Percentiles rank a stretch among this genome's conserved stretches.
phyloP scores from a whole-genome alignment of 257 asterid species.

The Galeopsis tetrahit region DNA sequence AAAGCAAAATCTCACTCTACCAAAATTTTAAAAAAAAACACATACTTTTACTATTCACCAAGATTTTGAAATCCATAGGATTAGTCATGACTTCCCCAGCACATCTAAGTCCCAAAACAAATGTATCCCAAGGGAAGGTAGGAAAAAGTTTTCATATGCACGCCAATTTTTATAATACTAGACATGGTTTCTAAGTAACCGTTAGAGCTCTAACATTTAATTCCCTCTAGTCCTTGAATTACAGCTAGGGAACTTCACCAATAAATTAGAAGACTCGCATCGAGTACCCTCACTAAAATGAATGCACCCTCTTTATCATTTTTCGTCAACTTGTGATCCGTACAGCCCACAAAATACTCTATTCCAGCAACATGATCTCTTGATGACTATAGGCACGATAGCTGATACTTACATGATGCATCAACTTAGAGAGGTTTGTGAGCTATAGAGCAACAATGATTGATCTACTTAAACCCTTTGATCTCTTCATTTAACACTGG shows the following conservation, averaged over 20 bases:
- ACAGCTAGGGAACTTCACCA: slow-evolving; percentile 1
- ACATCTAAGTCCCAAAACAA: too few relatives aligned
- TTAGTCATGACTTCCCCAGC: too few relatives aligned
- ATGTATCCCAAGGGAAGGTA: not conserved
- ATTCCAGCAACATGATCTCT: not conserved
- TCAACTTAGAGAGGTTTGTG: not conserved
- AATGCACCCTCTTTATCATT: not conserved
- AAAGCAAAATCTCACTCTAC: too few relatives aligned
- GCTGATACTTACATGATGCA: slow-evolving; percentile 6
- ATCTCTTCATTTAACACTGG: not conserved
- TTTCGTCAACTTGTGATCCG: slow-evolving; percentile 2
- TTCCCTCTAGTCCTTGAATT: not conserved
- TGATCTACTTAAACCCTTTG: slow-evolving; percentile 1
- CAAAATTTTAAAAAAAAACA: too few relatives aligned
- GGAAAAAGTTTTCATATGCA: not conserved
- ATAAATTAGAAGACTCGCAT: not conserved
- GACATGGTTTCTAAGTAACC: not conserved
- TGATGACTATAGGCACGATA: slow-evolving; percentile 4
- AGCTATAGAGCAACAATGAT: not conserved
- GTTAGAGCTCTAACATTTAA: not conserved
- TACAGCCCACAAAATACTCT: not conserved
- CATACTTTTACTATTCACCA: too few relatives aligned
- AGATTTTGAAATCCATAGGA: too few relatives aligned
- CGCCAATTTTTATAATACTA: not conserved
- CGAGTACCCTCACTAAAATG: not conserved